Conservation (phyloP, 495 filamentous ascomycete species). For the Chlorociboria aeruginascens region DNA sequence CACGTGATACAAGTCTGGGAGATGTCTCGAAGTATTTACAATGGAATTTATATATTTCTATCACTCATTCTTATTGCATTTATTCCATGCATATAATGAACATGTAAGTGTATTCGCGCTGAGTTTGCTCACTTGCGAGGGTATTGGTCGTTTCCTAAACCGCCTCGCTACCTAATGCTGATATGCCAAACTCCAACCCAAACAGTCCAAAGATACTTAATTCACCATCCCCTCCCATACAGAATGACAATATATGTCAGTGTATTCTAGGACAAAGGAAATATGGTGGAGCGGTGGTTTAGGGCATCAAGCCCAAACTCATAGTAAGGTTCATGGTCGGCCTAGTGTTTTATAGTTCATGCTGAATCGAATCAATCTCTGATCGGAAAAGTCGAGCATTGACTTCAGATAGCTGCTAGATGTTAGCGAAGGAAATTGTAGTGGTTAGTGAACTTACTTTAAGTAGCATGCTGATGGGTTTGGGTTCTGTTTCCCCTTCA, state of each 20-base stretch:
- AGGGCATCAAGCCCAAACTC: not conserved
- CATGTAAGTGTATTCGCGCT: not conserved
- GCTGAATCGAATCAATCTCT: slow-evolving; percentile 20
- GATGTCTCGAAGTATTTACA: not conserved
- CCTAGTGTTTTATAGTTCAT: slow-evolving; percentile 8
- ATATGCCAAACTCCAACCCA: slow-evolving; percentile 16
- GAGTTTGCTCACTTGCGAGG: not conserved
- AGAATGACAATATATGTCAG: slow-evolving; percentile 3
- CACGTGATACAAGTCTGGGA: not conserved
- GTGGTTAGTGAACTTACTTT: slow-evolving; percentile 41
- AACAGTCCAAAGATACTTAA: slow-evolving; percentile 2
- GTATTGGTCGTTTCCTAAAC: slow-evolving; percentile 5
- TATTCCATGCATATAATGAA: not conserved
- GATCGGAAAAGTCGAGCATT: slow-evolving; percentile 17
- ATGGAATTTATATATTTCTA: too few relatives aligned
- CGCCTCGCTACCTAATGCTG: slow-evolving; percentile 14
- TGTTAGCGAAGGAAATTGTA: slow-evolving; percentile 3
- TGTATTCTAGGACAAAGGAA: slow-evolving; percentile 15
- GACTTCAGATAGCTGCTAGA: slow-evolving; percentile 15
- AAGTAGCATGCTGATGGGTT: slow-evolving; percentile 49
- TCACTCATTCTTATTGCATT: not conserved
- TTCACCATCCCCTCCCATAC: not conserved
- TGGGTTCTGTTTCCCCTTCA: slow-evolving; percentile 39
- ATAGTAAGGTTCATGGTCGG: not conserved
- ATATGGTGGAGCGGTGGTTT: not conserved